Evolutionary conservation across 495 filamentous ascomycete genomes (phyloP), one percentile per base, ranked within the genome.

Genomic region (Neurospora sp.): DNA sequence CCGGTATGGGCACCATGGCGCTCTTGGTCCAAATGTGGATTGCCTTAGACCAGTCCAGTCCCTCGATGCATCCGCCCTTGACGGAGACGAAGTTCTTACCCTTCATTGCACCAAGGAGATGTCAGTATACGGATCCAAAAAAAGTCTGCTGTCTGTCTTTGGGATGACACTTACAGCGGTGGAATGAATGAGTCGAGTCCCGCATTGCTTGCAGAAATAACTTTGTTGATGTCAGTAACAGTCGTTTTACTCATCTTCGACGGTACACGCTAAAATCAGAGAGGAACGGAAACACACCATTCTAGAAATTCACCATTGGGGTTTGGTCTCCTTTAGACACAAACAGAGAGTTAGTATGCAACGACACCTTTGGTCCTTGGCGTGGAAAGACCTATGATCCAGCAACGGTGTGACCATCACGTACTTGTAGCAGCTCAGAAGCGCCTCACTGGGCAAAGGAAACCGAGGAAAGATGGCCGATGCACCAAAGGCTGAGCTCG

Each of bases 381-480:
- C n/a, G 11, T 48, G 5, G 18, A 46, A 35, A 73, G 3, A 69
- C 40, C 12, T 39, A 54, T 35, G 48, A 35, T n/a, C 8, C 20
- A 7, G 16, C 10, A 27, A 44, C 20, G 20, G 4, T 6, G 62
- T 20, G 23, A 35, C 20, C 23, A 48, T 31, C 14, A 84, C 86
- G 76, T 71, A 86, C 84, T 79, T 79, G 74, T 87, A 88, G 70
- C 81, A 83, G 59, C 81, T 82, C 75, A 88, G 74, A 72, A 84
- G 70, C 23, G 84, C 82, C 16, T 76, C 76, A 7, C 74, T 73
- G 2, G 87, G 87, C 46, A 91, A 79, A 23, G 82, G 76, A 70
- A 91, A 91, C 16, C 80, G 79, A 8, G 89, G 90, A 77, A 92
- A 92, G 75, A 90, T 89, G 71, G 90, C 90, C 37, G 87, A 89